Conservation (phyloP, 768 basidiomycete genomes). For the Russula vinacea region DNA sequence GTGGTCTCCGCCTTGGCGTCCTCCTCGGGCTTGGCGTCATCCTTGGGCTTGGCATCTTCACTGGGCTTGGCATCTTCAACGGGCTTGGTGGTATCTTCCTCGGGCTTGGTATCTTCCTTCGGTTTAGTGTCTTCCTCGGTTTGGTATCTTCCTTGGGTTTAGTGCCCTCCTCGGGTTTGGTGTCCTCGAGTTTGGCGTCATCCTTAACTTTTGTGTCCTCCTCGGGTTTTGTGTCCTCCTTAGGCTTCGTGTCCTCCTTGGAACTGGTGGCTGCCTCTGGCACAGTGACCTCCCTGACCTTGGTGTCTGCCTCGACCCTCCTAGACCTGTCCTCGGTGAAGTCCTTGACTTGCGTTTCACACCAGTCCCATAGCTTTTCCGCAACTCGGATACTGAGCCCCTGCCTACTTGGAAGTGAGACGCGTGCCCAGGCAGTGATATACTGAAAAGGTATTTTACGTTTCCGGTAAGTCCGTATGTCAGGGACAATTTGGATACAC, state of each 20-base stretch:
- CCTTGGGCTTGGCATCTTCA: background rate
- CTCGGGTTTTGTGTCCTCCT: too few species aligned
- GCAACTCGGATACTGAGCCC: constrained; percentile 22
- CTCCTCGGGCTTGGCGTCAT: background rate
- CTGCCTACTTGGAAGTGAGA: constrained; percentile 13
- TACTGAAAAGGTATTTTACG: constrained; percentile 13
- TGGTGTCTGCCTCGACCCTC: constrained; percentile 3
- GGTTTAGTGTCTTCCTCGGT: background rate
- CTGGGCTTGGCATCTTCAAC: background rate
- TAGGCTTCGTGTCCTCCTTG: background rate
- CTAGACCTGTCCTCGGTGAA: background rate
- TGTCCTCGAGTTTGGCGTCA: background rate
- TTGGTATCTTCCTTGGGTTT: background rate
- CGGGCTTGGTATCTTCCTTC: background rate
- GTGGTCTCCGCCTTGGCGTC: background rate
- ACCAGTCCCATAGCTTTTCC: constrained; percentile 32
- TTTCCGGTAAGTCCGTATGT: background rate
- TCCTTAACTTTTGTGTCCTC: background rate
- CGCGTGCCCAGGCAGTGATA: constrained; percentile 24
- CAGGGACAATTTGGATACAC: background rate
- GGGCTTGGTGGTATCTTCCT: background rate
- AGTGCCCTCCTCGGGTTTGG: background rate
- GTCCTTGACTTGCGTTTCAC: constrained; percentile 30
- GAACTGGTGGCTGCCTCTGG: too few species aligned
- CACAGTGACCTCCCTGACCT: too few species aligned